Evolutionary conservation across 345 rosid species (phyloP).

Genomic region (Lepidium didymum): DNA sequence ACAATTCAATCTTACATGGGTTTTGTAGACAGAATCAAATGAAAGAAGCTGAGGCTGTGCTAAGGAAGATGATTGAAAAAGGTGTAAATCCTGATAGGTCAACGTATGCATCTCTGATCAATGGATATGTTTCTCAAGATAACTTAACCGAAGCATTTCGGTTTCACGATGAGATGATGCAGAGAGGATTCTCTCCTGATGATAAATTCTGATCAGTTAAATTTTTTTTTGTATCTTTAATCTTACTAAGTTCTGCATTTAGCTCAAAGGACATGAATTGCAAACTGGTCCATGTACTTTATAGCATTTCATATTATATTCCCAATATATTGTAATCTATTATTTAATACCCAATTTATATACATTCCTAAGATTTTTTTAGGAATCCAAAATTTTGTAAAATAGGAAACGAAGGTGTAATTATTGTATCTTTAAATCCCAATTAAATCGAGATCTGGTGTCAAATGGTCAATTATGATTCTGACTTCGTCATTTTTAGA

Average conservation of each 20-base stretch:
- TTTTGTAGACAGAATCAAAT: constrained; percentile 68
- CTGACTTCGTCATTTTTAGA: too few species aligned
- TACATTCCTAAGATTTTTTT: neutral
- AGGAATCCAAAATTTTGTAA: neutral
- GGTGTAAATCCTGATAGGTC: constrained; percentile 57
- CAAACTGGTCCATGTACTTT: neutral
- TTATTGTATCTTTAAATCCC: neutral
- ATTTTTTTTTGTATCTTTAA: too few species aligned
- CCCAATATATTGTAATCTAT: neutral
- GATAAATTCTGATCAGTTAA: constrained; percentile 41
- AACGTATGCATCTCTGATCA: constrained; percentile 64
- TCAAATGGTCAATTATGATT: too few species aligned
- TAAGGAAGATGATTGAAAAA: constrained; percentile 60
- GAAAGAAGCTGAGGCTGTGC: constrained; percentile 59
- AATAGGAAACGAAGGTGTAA: neutral
- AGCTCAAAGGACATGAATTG: neutral
- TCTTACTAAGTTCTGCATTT: neutral
- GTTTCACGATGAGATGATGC: constrained; percentile 81
- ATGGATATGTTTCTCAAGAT: constrained; percentile 67
- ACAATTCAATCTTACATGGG: constrained; percentile 57
- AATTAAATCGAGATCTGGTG: too few species aligned
- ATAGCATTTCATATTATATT: neutral
- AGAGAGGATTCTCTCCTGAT: constrained; percentile 74
- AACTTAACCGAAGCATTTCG: constrained; percentile 75
- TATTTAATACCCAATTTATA: neutral